phyloP scores from a whole-genome alignment of 2,329 filamentous ascomycete species.

The Penicillium sumatraense region DNA sequence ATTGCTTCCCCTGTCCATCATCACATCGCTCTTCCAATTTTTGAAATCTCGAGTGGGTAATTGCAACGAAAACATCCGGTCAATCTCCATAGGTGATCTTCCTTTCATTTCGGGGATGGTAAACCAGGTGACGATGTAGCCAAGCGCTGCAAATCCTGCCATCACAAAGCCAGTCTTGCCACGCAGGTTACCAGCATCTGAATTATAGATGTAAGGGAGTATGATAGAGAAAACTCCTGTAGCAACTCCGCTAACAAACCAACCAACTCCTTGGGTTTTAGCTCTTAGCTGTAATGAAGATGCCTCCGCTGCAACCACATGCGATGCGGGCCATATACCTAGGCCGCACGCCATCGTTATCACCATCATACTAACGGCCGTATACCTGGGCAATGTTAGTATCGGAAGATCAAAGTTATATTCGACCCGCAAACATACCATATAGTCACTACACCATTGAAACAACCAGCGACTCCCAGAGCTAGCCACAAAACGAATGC shows the following conservation, averaged over 20 bases:
- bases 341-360: conserved; percentile 47
- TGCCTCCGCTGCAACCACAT: conserved; percentile 36
- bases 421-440: conserved; percentile 40
- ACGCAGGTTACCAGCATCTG: conserved; percentile 18
- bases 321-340: conserved; percentile 37
- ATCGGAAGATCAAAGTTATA: neutral
- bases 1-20: neutral
- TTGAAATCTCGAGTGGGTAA: conserved; percentile 21
- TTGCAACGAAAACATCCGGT: conserved; percentile 37
- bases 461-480: conserved; percentile 53
- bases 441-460: conserved; percentile 37
- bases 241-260: conserved; percentile 45
- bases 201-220: conserved; percentile 54
- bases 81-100: conserved; percentile 52
- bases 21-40: conserved; percentile 16
- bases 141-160: conserved; percentile 20
- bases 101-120: conserved; percentile 59
- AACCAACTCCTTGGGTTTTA: conserved; percentile 42
- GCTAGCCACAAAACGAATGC: conserved; percentile 44
- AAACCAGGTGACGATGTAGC: conserved; percentile 44
- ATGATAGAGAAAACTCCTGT: conserved; percentile 50
- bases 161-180: conserved; percentile 27
- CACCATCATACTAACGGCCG: conserved; percentile 46
- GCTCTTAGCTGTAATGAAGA: conserved; percentile 38
- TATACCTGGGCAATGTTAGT: conserved; percentile 34